A percentile compares a stretch with the other conserved stretches of the same genome.
Conservation (phyloP, 495 filamentous ascomycete species). For the Xylaria grammica region DNA sequence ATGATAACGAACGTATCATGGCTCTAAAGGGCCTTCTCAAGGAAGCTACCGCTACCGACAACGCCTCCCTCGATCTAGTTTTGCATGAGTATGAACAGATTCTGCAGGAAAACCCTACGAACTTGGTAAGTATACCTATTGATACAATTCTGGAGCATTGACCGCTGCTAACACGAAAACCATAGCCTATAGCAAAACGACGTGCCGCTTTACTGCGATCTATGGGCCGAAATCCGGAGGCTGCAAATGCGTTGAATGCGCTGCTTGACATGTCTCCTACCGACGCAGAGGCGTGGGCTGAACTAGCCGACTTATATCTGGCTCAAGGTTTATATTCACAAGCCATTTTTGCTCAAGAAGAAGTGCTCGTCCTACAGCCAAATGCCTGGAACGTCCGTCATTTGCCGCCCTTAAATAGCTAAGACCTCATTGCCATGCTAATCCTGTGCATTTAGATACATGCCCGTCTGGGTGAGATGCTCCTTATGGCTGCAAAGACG, state of each 20-base stretch:
- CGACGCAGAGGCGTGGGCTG: constrained; percentile 93
- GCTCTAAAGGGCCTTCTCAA: constrained; percentile 81
- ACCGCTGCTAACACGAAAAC: constrained; percentile 27
- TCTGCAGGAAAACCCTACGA: constrained; percentile 75
- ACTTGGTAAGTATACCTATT: constrained; percentile 64
- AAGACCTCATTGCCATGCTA: constrained; percentile 25
- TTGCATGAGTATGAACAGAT: constrained; percentile 78
- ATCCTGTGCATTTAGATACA: constrained; percentile 66
- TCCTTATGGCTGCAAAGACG: constrained; percentile 68
- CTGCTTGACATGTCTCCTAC: constrained; percentile 84
- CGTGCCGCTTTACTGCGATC: constrained; percentile 79
- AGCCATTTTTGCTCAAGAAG: constrained; percentile 87
- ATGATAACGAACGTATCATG: constrained; percentile 80
- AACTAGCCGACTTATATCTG: constrained; percentile 85
- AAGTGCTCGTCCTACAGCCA: constrained; percentile 84
- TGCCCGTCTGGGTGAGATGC: constrained; percentile 82
- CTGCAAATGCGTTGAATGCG: constrained; percentile 72
- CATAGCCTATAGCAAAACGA: constrained; percentile 83
- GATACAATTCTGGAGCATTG: not conserved
- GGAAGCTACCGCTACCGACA: constrained; percentile 77
- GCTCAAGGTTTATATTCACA: constrained; percentile 76
- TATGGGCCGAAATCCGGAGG: constrained; percentile 69
- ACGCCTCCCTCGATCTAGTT: constrained; percentile 66
- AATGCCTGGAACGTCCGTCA: constrained; percentile 90
- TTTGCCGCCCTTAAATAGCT: not conserved